A percentile compares a stretch with the other conserved stretches of the same genome.
Conservation (phyloP, 305 asterid genomes). For the Plantago lanceolata region DNA sequence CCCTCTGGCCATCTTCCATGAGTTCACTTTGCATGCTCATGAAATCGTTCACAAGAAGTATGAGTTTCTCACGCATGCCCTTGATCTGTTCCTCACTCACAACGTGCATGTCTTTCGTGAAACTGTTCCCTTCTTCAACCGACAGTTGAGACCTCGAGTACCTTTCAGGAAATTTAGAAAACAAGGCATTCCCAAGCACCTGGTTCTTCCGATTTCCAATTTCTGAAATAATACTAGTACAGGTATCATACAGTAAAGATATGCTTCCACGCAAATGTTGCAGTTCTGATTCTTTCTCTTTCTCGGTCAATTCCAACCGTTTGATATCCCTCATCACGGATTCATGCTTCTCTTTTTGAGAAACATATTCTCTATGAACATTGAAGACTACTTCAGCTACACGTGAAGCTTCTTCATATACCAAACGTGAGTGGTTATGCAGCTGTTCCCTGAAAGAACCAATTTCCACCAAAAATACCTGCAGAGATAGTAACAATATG, state of each 20-base stretch:
- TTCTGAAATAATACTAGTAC: slow-evolving; percentile 50
- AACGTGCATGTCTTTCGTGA: slow-evolving; percentile 25
- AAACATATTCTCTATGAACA: slow-evolving; percentile 43
- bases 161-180: slow-evolving; percentile 35
- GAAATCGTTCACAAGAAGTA: slow-evolving; percentile 51
- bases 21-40: slow-evolving; percentile 50
- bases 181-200: slow-evolving; percentile 36
- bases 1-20: slow-evolving; percentile 61
- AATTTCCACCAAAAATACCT: slow-evolving; percentile 51
- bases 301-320: slow-evolving; percentile 43
- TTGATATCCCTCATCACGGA: slow-evolving; percentile 46
- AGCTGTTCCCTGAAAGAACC: slow-evolving; percentile 52
- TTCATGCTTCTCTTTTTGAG: slow-evolving; percentile 49
- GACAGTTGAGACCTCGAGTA: slow-evolving; percentile 31
- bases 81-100: slow-evolving; percentile 48
- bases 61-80: slow-evolving; percentile 45
- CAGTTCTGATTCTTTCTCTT: slow-evolving; percentile 69
- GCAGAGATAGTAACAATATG: slow-evolving; percentile 37
- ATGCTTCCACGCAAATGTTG: slow-evolving; percentile 42
- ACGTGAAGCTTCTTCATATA: slow-evolving; percentile 54
- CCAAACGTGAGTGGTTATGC: slow-evolving; percentile 46
- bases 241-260: slow-evolving; percentile 58
- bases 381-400: slow-evolving; percentile 47
- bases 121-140: slow-evolving; percentile 31
- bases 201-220: slow-evolving; percentile 55